These are phyloP conservation scores for Vicia villosa DNA, from an alignment of 306 rosid genomes.

Conservation along the genomic window DNA sequence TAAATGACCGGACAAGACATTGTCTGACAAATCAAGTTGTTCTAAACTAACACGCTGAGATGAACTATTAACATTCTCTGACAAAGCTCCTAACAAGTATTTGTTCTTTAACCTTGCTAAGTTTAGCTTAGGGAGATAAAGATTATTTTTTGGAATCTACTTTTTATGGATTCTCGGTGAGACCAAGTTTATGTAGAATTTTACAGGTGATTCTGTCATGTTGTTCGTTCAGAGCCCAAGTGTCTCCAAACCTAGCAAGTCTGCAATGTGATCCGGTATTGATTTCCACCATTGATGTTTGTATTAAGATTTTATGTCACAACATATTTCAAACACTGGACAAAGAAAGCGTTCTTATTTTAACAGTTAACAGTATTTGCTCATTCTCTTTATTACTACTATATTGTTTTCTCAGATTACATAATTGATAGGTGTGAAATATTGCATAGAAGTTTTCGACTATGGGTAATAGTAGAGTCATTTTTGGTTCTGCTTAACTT, in stretches of 20 bases:
- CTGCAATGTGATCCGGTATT: constrained; percentile 70
- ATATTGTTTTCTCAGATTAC: neutral
- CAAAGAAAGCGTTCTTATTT: neutral
- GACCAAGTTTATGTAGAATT: constrained; percentile 70
- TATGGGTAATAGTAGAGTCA: neutral
- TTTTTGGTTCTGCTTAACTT: neutral
- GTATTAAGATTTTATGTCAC: neutral
- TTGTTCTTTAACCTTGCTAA: constrained; percentile 73
- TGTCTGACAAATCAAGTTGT: too few relatives aligned
- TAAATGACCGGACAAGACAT: too few relatives aligned
- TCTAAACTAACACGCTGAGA: too few relatives aligned
- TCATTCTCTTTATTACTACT: neutral
- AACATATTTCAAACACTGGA: neutral
- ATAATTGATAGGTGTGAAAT: neutral
- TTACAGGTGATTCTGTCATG: constrained; percentile 56
- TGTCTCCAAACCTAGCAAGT: constrained; percentile 55
- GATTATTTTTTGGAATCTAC: neutral
- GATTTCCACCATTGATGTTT: constrained; percentile 29
- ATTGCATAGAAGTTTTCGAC: neutral
- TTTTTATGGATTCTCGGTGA: constrained; percentile 41
- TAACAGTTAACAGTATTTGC: neutral
- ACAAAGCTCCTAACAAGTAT: constrained; percentile 18
- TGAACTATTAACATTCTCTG: too few relatives aligned
- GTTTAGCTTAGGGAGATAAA: constrained; percentile 70
- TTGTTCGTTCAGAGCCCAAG: constrained; percentile 79